phyloP scores from a whole-genome alignment of 2,329 filamentous ascomycete genomes.

The Cladosporium oxysporum region DNA sequence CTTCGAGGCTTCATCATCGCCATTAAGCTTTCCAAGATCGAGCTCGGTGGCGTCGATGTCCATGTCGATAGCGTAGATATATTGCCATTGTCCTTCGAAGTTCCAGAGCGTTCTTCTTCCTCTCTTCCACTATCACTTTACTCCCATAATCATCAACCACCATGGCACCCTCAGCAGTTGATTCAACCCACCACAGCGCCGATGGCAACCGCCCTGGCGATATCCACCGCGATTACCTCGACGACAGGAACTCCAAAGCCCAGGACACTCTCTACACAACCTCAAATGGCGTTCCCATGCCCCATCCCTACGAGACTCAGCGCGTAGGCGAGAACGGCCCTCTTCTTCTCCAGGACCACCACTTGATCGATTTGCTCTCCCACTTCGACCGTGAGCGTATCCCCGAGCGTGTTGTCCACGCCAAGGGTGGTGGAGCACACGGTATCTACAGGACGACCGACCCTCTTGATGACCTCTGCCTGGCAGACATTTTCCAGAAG shows the following conservation, averaged over 20 bases:
- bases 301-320: conserved; percentile 61
- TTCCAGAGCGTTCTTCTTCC: background rate
- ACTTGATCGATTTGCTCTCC: conserved; percentile 51
- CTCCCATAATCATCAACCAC: conserved; percentile 4
- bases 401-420: conserved; percentile 54
- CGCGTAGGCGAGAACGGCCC: conserved; percentile 60
- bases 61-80: background rate
- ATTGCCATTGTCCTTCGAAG: background rate
- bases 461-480: conserved; percentile 47
- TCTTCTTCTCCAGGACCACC: conserved; percentile 57
- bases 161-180: conserved; percentile 29
- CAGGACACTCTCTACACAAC: conserved; percentile 56
- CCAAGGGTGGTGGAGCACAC: conserved; percentile 53
- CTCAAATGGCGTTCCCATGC: conserved; percentile 58
- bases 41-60: conserved; percentile 4
- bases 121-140: background rate
- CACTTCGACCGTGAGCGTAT: conserved; percentile 55
- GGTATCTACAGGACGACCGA: conserved; percentile 52
- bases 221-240: conserved; percentile 45
- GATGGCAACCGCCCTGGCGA: conserved; percentile 40
- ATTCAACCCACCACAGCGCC: conserved; percentile 25
- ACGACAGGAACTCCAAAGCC: conserved; percentile 47
- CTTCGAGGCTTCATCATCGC: background rate
- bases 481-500: conserved; percentile 54
- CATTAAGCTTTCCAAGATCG: conserved; percentile 7